phyloP scores from a whole-genome alignment of 129 eudicot species.

The Ambrosia trifida region DNA sequence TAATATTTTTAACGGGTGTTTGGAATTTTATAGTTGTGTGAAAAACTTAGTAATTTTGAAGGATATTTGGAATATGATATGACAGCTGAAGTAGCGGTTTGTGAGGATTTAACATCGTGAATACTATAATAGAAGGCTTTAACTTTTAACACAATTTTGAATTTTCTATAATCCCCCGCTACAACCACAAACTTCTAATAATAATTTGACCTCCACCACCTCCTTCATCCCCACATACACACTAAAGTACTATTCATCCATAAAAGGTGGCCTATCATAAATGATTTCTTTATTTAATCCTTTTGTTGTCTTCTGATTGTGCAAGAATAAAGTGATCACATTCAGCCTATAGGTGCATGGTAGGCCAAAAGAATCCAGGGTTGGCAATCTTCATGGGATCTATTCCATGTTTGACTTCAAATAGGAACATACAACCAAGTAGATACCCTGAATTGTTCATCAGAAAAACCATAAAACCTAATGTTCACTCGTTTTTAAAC shows the following conservation, averaged over 20 bases:
- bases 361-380: constrained; percentile 18
- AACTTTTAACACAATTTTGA: not conserved
- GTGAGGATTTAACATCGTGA: too few species aligned
- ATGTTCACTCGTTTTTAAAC: not conserved
- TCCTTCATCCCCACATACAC: constrained; percentile 25
- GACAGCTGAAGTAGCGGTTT: too few species aligned
- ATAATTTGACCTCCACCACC: constrained; percentile 18
- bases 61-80: too few species aligned
- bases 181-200: constrained; percentile 3
- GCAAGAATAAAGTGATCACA: constrained; percentile 28
- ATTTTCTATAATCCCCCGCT: not conserved
- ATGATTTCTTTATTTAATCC: not conserved
- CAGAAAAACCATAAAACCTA: not conserved
- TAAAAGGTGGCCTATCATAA: not conserved
- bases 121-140: not conserved
- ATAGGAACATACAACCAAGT: not conserved
- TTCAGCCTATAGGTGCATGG: constrained; percentile 11
- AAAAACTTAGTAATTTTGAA: too few species aligned
- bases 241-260: constrained; percentile 22
- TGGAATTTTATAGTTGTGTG: too few species aligned
- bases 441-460: not conserved
- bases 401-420: constrained; percentile 33
- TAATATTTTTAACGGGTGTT: too few species aligned
- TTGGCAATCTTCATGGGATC: constrained; percentile 25
- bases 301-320: constrained; percentile 31